phyloP scores from a whole-genome alignment of 305 asterid genomes.

The Fraxinus xanthoxyloides region DNA sequence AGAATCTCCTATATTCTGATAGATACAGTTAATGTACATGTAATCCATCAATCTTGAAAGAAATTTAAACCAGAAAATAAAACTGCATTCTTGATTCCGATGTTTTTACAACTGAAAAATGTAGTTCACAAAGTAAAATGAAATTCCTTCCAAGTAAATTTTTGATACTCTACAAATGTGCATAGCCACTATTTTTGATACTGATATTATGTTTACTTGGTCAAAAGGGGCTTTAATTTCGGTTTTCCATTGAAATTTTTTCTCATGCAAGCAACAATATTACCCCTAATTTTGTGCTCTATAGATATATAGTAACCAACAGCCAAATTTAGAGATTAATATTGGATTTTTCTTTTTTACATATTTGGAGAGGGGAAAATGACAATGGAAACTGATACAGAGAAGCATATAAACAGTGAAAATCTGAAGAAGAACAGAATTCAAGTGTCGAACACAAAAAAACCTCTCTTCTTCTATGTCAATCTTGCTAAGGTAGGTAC shows the following conservation, averaged over 20 bases:
- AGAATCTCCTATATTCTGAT: not conserved
- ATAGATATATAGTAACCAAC: not conserved
- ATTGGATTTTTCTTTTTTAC: not conserved
- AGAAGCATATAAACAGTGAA: conserved; percentile 24
- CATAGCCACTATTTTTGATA: conserved; percentile 12
- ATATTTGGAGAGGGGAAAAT: conserved; percentile 19
- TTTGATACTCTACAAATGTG: conserved; percentile 6
- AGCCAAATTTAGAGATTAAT: not conserved
- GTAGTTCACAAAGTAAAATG: not conserved
- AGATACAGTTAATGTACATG: not conserved
- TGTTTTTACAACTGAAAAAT: conserved; percentile 15
- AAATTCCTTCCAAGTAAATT: not conserved
- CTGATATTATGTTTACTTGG: conserved; percentile 36
- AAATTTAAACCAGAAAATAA: not conserved
- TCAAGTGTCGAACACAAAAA: conserved; percentile 84
- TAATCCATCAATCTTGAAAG: not conserved
- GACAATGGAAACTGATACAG: conserved; percentile 42
- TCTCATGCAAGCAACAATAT: not conserved
- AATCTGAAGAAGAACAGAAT: conserved; percentile 60
- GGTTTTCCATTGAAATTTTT: conserved; percentile 24
- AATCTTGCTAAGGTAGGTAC: conserved; percentile 69
- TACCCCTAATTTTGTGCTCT: conserved; percentile 16
- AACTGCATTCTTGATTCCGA: not conserved
- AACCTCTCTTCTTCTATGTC: conserved; percentile 82
- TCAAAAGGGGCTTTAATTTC: conserved; percentile 33